phyloP scores from a whole-genome alignment of 2,329 filamentous ascomycete genomes.

The Pestalotiopsis sp. region DNA sequence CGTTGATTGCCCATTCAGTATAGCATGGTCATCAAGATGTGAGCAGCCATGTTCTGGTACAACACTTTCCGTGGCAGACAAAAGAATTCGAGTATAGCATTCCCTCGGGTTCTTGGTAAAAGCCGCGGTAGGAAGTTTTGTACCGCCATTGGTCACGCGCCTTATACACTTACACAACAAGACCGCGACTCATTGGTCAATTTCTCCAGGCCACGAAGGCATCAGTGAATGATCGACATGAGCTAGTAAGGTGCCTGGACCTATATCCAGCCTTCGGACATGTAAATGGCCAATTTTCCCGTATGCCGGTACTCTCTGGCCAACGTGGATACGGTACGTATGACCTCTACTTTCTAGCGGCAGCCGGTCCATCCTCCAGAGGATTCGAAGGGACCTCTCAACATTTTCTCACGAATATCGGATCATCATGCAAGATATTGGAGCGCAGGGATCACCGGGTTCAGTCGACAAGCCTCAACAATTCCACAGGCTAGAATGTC shows the following conservation, averaged over 20 bases:
- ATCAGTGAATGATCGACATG: background rate
- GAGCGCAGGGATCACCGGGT: background rate
- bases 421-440: background rate
- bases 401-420: background rate
- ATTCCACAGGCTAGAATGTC: background rate
- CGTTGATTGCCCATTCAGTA: background rate
- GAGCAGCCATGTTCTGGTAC: background rate
- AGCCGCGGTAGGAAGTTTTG: background rate
- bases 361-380: background rate
- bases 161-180: background rate
- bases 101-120: background rate
- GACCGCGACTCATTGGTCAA: background rate
- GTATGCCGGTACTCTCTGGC: background rate
- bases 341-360: background rate
- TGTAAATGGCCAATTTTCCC: background rate
- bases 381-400: background rate
- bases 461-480: background rate
- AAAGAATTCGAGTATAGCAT: background rate
- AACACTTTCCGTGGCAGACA: background rate
- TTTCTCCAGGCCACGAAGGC: background rate
- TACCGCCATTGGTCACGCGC: background rate
- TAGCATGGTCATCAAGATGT: background rate
- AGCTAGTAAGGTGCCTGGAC: background rate
- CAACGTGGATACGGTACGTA: background rate
- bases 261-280: background rate